Evolutionary conservation across 2,329 filamentous ascomycete genomes (phyloP).

Genomic region (Hymenoscyphus infarciens): DNA sequence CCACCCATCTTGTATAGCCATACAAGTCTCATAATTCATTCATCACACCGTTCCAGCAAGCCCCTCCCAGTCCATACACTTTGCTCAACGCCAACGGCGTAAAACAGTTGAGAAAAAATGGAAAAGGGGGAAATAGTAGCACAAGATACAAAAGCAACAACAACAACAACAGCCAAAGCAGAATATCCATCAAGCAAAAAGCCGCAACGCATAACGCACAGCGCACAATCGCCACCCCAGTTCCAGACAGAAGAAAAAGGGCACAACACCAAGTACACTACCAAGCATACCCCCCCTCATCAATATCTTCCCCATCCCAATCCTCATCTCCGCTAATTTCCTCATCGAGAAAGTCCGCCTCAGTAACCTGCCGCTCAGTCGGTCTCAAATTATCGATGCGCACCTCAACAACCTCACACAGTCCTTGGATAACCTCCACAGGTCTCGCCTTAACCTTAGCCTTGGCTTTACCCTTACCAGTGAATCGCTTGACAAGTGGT

Average conservation of each 20-base stretch:
- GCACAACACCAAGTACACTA: slow-evolving; percentile 4
- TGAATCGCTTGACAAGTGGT: slow-evolving; percentile 11
- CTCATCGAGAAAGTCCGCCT: slow-evolving; percentile 66
- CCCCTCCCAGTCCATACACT: neutral
- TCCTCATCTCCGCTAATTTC: slow-evolving; percentile 55
- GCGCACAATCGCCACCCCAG: neutral
- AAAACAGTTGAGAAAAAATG: neutral
- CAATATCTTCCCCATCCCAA: slow-evolving; percentile 40
- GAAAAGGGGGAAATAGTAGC: neutral
- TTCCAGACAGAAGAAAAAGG: neutral
- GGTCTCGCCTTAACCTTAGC: slow-evolving; percentile 36
- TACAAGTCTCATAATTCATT: slow-evolving; percentile 8
- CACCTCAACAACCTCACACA: slow-evolving; percentile 68
- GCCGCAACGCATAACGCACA: neutral
- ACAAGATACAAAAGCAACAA: neutral
- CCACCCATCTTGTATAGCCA: neutral
- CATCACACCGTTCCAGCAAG: neutral
- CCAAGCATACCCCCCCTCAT: slow-evolving; percentile 27
- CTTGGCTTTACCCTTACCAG: slow-evolving; percentile 4
- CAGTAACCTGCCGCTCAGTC: slow-evolving; percentile 62
- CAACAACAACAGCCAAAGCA: neutral
- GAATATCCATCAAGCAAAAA: neutral
- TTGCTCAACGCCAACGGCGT: neutral
- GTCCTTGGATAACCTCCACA: slow-evolving; percentile 55
- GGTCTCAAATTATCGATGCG: slow-evolving; percentile 74